Conservation (phyloP, 768 basidiomycete genomes). For the Rhodotorula taiwanensis region DNA sequence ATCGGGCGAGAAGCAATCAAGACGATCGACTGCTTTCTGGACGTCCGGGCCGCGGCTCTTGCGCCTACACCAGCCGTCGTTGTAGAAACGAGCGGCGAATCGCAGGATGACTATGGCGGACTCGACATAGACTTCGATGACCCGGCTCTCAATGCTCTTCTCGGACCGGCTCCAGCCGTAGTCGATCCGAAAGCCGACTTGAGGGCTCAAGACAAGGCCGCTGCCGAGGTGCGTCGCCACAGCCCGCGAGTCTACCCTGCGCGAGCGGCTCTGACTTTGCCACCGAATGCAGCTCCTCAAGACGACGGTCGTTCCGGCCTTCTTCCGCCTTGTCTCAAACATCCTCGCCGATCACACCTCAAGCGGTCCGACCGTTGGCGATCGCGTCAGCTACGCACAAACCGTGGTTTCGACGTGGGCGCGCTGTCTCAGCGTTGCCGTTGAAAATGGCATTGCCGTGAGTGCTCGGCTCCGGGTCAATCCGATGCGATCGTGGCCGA, state of each 20-base stretch:
- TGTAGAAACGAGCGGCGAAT: constrained; percentile 51
- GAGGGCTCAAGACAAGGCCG: constrained; percentile 50
- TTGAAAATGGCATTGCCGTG: constrained; percentile 53
- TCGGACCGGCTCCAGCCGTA: too few relatives aligned
- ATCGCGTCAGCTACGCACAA: constrained; percentile 48
- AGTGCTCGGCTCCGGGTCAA: constrained; percentile 17
- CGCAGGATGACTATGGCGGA: constrained; percentile 66
- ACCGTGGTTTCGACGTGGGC: constrained; percentile 67
- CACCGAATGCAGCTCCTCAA: constrained; percentile 50
- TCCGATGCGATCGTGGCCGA: not conserved
- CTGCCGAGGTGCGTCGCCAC: constrained; percentile 51
- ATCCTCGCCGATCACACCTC: constrained; percentile 44
- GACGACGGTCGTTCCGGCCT: constrained; percentile 51
- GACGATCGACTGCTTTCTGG: constrained; percentile 58
- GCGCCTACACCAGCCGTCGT: not conserved
- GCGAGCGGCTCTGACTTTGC: not conserved
- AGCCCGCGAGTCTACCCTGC: not conserved
- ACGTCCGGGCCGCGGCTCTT: constrained; percentile 46
- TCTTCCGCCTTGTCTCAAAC: constrained; percentile 55
- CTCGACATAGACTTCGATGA: constrained; percentile 58
- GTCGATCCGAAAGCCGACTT: constrained; percentile 33
- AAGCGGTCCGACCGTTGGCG: constrained; percentile 12
- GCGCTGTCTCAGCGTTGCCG: constrained; percentile 59
- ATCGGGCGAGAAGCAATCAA: constrained; percentile 56
- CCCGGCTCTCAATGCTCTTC: constrained; percentile 55